A percentile compares a stretch with the other conserved stretches of the same genome.
Evolutionary conservation across 495 filamentous ascomycete species (phyloP).

Genomic region (Penicillium diatomitis): DNA sequence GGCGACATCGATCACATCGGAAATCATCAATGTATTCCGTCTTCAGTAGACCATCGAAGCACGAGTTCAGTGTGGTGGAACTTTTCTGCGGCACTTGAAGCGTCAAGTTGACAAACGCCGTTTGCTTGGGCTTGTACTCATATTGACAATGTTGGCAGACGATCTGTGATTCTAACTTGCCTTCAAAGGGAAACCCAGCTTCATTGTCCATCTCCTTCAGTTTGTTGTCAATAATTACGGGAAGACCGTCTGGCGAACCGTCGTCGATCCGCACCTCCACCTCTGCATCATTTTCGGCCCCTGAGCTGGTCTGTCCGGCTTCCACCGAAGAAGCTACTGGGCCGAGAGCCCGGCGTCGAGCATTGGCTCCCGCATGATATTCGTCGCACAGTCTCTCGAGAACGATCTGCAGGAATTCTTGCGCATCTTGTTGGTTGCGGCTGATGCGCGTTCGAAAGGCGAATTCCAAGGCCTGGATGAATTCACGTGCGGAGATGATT

Average conservation of each 20-base stretch:
- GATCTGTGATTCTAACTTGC: conserved; percentile 80
- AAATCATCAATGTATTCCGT: conserved; percentile 95
- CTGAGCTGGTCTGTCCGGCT: conserved; percentile 5
- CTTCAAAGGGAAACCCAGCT: conserved; percentile 79
- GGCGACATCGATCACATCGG: conserved; percentile 82
- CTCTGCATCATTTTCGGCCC: conserved; percentile 18
- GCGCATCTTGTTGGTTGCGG: conserved; percentile 95
- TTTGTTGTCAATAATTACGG: conserved; percentile 36
- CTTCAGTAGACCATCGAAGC: conserved; percentile 91
- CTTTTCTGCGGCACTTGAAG: conserved; percentile 79
- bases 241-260: conserved; percentile 28
- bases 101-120: conserved; percentile 85
- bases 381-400: conserved; percentile 88
- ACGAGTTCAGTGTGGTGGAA: conserved; percentile 57
- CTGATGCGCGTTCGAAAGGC: conserved; percentile 86
- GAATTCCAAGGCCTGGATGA: conserved; percentile 70
- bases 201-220: conserved; percentile 44
- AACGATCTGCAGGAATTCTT: conserved; percentile 92
- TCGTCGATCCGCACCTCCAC: conserved; percentile 37
- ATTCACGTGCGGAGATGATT: conserved; percentile 75
- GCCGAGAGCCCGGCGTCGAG: conserved; percentile 39
- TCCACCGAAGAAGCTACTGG: conserved; percentile 9
- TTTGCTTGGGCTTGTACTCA: conserved; percentile 71
- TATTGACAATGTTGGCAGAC: conserved; percentile 86
- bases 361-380: conserved; percentile 74